These are phyloP conservation scores for Leccinum solheimii DNA, from an alignment of 1,284 basidiomycete genomes.

Conservation along the genomic window DNA sequence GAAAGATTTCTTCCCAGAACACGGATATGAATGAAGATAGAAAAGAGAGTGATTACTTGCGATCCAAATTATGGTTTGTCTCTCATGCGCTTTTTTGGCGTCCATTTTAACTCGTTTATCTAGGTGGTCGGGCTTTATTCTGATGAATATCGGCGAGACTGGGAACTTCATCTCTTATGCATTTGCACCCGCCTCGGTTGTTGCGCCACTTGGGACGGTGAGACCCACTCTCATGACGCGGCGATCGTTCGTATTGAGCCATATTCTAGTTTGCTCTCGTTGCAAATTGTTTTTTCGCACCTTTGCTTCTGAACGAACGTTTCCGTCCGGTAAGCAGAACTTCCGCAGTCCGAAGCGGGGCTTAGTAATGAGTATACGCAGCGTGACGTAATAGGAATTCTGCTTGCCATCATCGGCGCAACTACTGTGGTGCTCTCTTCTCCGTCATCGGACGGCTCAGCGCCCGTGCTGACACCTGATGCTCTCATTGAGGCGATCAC, in stretches of 20 bases:
- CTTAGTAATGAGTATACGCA: constrained; percentile 30
- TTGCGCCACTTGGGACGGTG: constrained; percentile 94
- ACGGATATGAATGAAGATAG: constrained; percentile 16
- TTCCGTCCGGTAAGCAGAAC: constrained; percentile 60
- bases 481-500: constrained; percentile 71
- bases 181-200: constrained; percentile 87
- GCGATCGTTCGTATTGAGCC: not conserved
- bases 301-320: constrained; percentile 78
- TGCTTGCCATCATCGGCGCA: constrained; percentile 81
- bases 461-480: constrained; percentile 61
- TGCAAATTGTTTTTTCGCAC: constrained; percentile 94
- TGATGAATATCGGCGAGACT: constrained; percentile 91
- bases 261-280: constrained; percentile 76
- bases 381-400: constrained; percentile 87
- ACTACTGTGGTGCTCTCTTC: constrained; percentile 89
- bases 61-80: constrained; percentile 76
- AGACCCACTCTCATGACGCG: constrained; percentile 31
- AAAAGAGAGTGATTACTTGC: constrained; percentile 72
- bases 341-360: not conserved
- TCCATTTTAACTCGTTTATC: constrained; percentile 1
- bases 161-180: constrained; percentile 91
- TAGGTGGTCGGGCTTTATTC: constrained; percentile 88
- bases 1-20: constrained; percentile 7
- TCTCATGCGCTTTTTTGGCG: not conserved
- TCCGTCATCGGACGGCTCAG: constrained; percentile 60